Percentiles rank a stretch among this genome's conserved stretches.
Conservation (phyloP, 371 early-diverging fungal species). For the Lichtheimia ornata region DNA sequence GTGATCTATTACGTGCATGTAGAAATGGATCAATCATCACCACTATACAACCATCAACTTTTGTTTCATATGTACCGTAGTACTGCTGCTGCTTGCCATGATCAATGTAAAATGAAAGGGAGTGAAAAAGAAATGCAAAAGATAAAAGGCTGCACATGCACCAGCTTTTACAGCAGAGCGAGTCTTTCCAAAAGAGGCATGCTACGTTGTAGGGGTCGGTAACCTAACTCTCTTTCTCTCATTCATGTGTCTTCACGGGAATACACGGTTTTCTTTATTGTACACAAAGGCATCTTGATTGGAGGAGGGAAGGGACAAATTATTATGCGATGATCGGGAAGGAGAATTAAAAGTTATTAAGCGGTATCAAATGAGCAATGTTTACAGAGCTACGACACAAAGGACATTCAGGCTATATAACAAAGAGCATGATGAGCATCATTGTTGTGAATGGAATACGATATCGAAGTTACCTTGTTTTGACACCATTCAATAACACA, state of each 20-base stretch:
- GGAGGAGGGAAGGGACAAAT: not conserved
- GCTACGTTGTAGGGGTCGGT: not conserved
- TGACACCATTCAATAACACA: conserved; percentile 92
- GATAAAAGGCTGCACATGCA: too few species aligned
- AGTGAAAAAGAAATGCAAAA: too few species aligned
- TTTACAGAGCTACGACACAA: conserved; percentile 78
- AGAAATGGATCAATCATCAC: not conserved
- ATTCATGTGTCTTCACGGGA: too few species aligned
- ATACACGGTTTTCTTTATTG: too few species aligned
- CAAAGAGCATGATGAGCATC: not conserved
- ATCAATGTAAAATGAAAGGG: too few species aligned
- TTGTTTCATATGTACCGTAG: not conserved
- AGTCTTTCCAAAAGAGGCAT: conserved; percentile 2
- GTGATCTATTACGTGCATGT: conserved; percentile 8
- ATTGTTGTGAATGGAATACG: not conserved
- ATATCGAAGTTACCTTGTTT: conserved; percentile 64
- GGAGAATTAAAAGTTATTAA: conserved; percentile 50
- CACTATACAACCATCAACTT: not conserved
- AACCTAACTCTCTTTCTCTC: too few species aligned
- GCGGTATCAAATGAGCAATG: conserved; percentile 63
- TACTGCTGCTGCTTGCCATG: not conserved
- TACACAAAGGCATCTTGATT: too few species aligned
- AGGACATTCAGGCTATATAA: conserved; percentile 77
- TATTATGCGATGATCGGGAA: not conserved
- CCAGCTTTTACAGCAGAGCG: not conserved